Evolutionary conservation across 345 rosid genomes (phyloP).

Genomic region (Excoecaria cochinchinensis): DNA sequence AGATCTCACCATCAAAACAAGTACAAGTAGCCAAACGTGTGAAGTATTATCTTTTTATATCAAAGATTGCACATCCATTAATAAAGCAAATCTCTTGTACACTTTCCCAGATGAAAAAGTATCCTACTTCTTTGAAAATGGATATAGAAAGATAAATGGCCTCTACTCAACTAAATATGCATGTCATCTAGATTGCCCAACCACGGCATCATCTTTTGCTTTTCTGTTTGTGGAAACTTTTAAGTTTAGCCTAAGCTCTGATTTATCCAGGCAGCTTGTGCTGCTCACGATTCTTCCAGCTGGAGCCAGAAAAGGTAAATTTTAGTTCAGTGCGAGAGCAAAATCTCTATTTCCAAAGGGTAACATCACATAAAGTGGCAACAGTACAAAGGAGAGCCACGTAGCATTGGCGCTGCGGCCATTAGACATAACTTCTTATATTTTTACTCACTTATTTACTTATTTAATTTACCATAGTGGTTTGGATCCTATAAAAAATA

Average conservation of each 20-base stretch:
- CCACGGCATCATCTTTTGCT: background rate
- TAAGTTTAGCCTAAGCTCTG: background rate
- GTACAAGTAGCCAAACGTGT: too few relatives aligned
- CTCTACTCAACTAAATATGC: too few relatives aligned
- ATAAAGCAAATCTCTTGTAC: too few relatives aligned
- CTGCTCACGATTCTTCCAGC: slow-evolving; percentile 44
- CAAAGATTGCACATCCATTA: too few relatives aligned
- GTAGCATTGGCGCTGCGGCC: background rate
- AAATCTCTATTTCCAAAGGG: background rate
- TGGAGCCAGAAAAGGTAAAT: slow-evolving; percentile 5
- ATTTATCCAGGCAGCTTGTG: slow-evolving; percentile 42
- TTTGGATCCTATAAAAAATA: background rate
- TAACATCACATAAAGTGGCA: background rate
- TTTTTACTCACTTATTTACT: background rate
- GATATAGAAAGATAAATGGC: too few relatives aligned
- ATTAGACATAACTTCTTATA: background rate
- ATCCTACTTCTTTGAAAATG: too few relatives aligned
- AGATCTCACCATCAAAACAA: too few relatives aligned
- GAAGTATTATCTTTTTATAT: too few relatives aligned
- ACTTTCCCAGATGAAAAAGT: too few relatives aligned
- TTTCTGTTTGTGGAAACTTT: background rate
- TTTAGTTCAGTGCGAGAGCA: background rate
- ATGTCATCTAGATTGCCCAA: too few relatives aligned
- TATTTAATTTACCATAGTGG: background rate
- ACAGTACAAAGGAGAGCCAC: background rate